phyloP scores from a whole-genome alignment of 495 filamentous ascomycete species.

The Chaetomium tenue region DNA sequence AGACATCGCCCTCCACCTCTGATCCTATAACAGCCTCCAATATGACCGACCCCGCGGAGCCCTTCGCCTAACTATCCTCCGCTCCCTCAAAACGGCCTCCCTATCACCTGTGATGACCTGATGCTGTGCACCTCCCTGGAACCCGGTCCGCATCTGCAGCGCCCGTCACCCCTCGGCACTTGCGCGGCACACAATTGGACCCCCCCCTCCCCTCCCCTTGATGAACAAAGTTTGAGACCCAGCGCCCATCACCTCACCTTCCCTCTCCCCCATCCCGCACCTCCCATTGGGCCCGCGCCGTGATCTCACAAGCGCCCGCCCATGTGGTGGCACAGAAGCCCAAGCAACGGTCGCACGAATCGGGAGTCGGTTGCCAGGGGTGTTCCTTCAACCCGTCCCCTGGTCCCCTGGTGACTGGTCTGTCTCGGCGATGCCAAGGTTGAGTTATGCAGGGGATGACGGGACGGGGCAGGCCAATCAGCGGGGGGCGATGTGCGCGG shows the following conservation, averaged over 20 bases:
- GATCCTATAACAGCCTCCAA: background rate
- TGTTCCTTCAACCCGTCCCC: no score
- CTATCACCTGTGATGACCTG: background rate
- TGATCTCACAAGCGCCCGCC: conserved; percentile 5
- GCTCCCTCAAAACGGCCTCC: no score
- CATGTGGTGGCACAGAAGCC: background rate
- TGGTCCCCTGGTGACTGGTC: background rate
- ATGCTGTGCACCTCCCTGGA: background rate
- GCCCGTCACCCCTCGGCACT: conserved; percentile 2
- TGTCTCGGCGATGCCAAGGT: background rate
- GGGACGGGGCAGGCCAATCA: background rate
- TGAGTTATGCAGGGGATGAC: background rate
- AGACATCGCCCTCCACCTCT: background rate
- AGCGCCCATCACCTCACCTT: background rate
- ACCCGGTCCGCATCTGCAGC: background rate
- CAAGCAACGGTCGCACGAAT: background rate
- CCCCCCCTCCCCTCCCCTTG: background rate
- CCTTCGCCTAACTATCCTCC: no score
- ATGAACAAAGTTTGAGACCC: background rate
- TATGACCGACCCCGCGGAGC: background rate
- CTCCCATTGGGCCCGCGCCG: background rate
- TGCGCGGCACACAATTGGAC: conserved; percentile 6
- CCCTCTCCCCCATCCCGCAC: background rate
- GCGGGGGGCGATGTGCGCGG: background rate
- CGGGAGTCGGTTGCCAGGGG: background rate